Conservation (phyloP, 2,329 filamentous ascomycete species). For the Penicillium sp. region DNA sequence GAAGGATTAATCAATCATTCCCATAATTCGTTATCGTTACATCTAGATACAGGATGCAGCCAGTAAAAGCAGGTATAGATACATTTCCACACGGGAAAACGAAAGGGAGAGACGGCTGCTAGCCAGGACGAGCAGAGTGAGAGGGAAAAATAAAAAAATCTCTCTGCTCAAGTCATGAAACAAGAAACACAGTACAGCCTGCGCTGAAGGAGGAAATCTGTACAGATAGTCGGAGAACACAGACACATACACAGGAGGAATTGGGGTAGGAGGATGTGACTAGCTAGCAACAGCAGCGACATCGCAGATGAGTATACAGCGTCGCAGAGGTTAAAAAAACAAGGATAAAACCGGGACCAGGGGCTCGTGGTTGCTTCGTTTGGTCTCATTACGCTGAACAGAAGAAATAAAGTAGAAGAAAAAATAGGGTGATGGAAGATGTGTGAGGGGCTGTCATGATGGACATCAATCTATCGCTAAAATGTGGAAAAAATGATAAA, state of each 20-base stretch:
- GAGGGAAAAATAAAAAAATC: neutral
- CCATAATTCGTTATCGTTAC: neutral
- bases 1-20: neutral
- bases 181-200: neutral
- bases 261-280: neutral
- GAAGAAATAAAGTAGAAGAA: slow-evolving; percentile 13
- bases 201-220: neutral
- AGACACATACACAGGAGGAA: neutral
- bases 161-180: slow-evolving; percentile 2
- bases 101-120: neutral
- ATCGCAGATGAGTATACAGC: slow-evolving; percentile 30
- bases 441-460: slow-evolving; percentile 27
- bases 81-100: neutral
- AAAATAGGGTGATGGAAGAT: slow-evolving; percentile 8
- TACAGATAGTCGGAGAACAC: slow-evolving; percentile 1
- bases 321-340: slow-evolving; percentile 12
- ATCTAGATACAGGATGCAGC: neutral
- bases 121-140: slow-evolving; percentile 5
- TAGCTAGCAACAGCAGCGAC: slow-evolving; percentile 6
- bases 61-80: slow-evolving; percentile 5
- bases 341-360: slow-evolving; percentile 4
- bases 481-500: slow-evolving; percentile 5
- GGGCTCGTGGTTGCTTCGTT: slow-evolving; percentile 10
- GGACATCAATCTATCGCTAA: slow-evolving; percentile 33
- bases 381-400: slow-evolving; percentile 22